phyloP scores from a whole-genome alignment of 768 basidiomycete genomes.

The Leccinum variicolor region DNA sequence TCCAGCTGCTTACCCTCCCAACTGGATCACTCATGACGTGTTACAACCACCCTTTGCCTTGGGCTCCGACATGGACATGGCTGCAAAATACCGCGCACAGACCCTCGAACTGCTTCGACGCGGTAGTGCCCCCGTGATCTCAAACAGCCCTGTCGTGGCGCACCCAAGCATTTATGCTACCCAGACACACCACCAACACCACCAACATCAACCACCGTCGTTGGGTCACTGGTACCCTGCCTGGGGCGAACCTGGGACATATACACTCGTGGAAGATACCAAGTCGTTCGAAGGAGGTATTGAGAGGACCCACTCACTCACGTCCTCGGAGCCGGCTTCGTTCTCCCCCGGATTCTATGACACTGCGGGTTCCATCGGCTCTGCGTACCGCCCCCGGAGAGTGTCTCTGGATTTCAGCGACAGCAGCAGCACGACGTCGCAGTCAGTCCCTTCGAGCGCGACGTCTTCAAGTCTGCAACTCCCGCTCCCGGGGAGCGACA shows the following conservation, averaged over 20 bases:
- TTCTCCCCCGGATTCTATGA: conserved; percentile 23
- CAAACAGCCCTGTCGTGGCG: conserved; percentile 1
- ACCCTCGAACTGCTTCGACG: conserved; percentile 41
- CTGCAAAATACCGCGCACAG: conserved; percentile 46
- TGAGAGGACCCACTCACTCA: conserved; percentile 16
- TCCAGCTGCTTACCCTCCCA: conserved; percentile 12
- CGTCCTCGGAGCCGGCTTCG: conserved; percentile 20
- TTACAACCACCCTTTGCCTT: conserved; percentile 19
- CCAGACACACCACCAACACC: conserved; percentile 4
- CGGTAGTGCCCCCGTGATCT: conserved; percentile 15
- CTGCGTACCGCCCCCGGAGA: conserved; percentile 30
- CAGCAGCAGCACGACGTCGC: conserved; percentile 40
- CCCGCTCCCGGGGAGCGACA: conserved; percentile 34
- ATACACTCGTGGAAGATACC: conserved; percentile 26
- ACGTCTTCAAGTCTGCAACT: conserved; percentile 51
- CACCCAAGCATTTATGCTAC: conserved; percentile 16
- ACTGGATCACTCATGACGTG: conserved; percentile 20
- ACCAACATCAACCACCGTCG: conserved; percentile 13
- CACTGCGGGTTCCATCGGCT: conserved; percentile 15
- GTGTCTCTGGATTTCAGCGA: conserved; percentile 41
- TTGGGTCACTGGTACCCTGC: conserved; percentile 19
- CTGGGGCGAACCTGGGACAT: conserved; percentile 27
- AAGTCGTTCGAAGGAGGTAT: conserved; percentile 23
- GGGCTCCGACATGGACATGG: conserved; percentile 36
- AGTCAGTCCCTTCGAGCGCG: conserved; percentile 52